Conservation (phyloP, 148 eudicot genomes). For the Polygonum aviculare region DNA sequence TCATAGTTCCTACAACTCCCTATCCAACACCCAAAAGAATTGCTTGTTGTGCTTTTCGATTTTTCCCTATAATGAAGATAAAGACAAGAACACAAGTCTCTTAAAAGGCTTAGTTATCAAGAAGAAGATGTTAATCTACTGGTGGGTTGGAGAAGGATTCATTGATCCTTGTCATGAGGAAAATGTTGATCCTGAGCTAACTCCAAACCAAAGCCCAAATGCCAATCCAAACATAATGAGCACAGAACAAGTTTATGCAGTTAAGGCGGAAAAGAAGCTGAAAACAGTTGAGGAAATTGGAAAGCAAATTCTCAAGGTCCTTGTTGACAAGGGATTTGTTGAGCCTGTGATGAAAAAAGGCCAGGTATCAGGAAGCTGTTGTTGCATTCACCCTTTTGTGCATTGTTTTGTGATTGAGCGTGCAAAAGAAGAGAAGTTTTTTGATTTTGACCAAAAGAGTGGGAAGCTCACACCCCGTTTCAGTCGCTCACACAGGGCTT, state of each 20-base stretch:
- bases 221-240: neutral
- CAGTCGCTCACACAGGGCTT: neutral
- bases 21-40: neutral
- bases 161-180: conserved; percentile 10
- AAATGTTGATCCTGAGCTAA: too few relatives aligned
- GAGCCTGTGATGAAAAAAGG: neutral
- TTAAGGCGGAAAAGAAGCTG: neutral
- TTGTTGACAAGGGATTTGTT: neutral
- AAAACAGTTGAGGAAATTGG: neutral
- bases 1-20: neutral
- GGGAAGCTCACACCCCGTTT: neutral
- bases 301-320: neutral
- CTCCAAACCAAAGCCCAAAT: neutral
- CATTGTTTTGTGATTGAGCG: neutral
- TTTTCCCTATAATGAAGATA: neutral
- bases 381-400: neutral
- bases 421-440: neutral
- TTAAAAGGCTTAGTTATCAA: neutral
- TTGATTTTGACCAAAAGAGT: neutral
- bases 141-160: conserved; percentile 45
- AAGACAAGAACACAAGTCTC: neutral
- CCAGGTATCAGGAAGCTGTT: neutral
- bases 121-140: conserved; percentile 26
- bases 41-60: conserved; percentile 3
- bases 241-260: neutral